These are phyloP conservation scores for Cyberlindnera saturnus DNA, from an alignment of 805 yeast genomes.

Conservation along the genomic window DNA sequence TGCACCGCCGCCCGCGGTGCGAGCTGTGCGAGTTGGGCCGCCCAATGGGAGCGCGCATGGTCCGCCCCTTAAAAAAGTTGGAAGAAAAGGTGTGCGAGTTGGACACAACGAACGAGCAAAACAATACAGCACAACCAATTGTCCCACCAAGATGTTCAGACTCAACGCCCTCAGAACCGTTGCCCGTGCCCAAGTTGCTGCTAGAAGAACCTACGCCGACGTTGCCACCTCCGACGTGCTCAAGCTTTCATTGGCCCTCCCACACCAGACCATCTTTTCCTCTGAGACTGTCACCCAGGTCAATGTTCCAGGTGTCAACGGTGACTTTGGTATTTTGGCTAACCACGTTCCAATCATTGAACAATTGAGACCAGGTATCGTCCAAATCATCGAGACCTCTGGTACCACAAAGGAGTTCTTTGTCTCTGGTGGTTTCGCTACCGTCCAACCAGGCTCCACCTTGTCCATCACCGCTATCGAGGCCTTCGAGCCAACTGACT, in stretches of 20 bases:
- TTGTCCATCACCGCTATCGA: slow-evolving; percentile 90
- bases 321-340: slow-evolving; percentile 95
- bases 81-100: background rate
- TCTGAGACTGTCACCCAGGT: slow-evolving; percentile 59
- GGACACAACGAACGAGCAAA: background rate
- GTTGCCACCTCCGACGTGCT: slow-evolving; percentile 67
- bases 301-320: slow-evolving; percentile 91
- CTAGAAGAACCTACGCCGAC: slow-evolving; percentile 87
- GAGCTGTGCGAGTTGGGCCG: background rate
- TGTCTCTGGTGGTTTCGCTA: slow-evolving; percentile 94
- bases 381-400: slow-evolving; percentile 78
- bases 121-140: background rate
- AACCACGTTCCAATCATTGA: slow-evolving; percentile 97
- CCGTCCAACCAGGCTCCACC: slow-evolving; percentile 91
- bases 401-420: slow-evolving; percentile 75
- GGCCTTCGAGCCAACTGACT: slow-evolving; percentile 87
- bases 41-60: slow-evolving; percentile 1
- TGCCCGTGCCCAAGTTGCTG: slow-evolving; percentile 41
- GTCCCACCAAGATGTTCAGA: slow-evolving; percentile 23
- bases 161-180: slow-evolving; percentile 20
- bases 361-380: slow-evolving; percentile 92
- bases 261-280: slow-evolving; percentile 65
- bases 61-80: slow-evolving; percentile 1
- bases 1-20: background rate
- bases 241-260: slow-evolving; percentile 85